Percentiles rank a stretch among this genome's conserved stretches.
phyloP scores from a whole-genome alignment of 805 yeast genomes.

The Kodamaea sagamina region DNA sequence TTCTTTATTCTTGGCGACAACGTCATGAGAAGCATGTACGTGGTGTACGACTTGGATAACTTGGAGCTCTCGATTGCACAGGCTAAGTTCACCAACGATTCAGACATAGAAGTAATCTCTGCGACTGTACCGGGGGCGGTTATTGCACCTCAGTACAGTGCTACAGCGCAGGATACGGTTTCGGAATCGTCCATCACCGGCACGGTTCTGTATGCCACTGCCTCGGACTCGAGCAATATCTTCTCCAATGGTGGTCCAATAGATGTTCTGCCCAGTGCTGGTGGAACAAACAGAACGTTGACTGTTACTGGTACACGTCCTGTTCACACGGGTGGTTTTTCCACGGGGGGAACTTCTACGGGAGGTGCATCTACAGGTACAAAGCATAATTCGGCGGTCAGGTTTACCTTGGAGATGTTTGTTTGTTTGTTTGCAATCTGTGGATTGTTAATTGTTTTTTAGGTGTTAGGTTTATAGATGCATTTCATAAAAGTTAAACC shows the following conservation, averaged over 20 bases:
- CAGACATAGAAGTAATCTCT: background rate
- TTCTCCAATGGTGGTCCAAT: slow-evolving; percentile 1
- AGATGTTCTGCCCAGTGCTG: background rate
- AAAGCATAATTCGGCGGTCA: background rate
- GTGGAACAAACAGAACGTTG: background rate
- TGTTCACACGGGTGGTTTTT: background rate
- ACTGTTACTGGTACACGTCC: background rate
- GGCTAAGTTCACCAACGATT: slow-evolving; percentile 32
- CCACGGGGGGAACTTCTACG: background rate
- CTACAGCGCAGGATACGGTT: background rate
- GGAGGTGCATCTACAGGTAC: background rate
- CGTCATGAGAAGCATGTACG: slow-evolving; percentile 51
- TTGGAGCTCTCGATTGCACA: slow-evolving; percentile 47
- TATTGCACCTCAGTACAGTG: background rate
- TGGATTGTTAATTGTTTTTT: background rate
- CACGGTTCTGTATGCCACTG: background rate
- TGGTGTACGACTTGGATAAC: slow-evolving; percentile 54
- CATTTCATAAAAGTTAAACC: background rate
- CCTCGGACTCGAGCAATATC: background rate
- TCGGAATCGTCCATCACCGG: background rate
- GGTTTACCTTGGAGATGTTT: background rate
- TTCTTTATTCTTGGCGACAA: slow-evolving; percentile 43
- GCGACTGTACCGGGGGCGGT: background rate
- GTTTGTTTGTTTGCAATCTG: background rate
- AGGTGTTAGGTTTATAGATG: background rate